A percentile compares a stretch with the other conserved stretches of the same genome.
Conservation (phyloP, 202 grass and related monocot genomes). For the Brachypodium distachyon region DNA sequence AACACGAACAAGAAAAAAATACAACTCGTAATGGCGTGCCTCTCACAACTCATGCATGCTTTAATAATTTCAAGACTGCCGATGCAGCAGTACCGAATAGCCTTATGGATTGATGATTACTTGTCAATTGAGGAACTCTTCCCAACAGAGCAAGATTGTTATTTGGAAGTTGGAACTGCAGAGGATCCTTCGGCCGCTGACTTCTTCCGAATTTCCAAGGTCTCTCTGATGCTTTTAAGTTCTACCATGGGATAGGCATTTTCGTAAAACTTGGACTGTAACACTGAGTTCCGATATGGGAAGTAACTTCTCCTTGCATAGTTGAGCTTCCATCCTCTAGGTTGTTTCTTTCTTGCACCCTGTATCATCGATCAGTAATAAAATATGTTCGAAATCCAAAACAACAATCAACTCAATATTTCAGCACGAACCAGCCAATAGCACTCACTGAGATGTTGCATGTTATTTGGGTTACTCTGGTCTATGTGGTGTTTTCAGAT, state of each 20-base stretch:
- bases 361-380: background rate
- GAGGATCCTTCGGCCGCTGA: background rate
- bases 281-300: background rate
- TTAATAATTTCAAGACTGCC: background rate
- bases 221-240: background rate
- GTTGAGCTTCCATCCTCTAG: background rate
- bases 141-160: background rate
- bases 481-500: background rate
- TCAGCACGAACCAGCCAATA: too few relatives aligned
- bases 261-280: background rate
- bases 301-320: background rate
- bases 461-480: background rate
- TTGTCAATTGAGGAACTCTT: background rate
- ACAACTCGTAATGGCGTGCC: background rate
- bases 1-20: background rate
- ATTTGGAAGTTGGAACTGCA: background rate
- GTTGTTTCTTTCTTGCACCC: background rate
- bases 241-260: background rate
- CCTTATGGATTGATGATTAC: background rate
- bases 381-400: background rate
- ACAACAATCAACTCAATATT: too few relatives aligned
- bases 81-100: background rate
- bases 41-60: background rate
- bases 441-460: background rate
- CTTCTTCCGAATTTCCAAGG: background rate